Conservation (phyloP, 176 grass and related monocot genomes). For the Coix lacrymajobi region DNA sequence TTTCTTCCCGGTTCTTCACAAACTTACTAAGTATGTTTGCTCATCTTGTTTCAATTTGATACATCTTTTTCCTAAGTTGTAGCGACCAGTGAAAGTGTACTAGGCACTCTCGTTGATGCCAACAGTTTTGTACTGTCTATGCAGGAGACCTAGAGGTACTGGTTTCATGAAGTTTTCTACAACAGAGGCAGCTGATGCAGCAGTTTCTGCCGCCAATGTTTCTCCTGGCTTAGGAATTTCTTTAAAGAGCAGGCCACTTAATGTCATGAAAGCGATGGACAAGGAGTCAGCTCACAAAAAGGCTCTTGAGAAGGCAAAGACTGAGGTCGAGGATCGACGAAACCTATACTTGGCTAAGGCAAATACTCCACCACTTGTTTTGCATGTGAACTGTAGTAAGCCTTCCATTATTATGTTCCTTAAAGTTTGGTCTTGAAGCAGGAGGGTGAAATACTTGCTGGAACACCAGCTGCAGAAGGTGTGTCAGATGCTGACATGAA, state of each 20-base stretch:
- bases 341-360: constrained; percentile 94
- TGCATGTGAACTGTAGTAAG: neutral
- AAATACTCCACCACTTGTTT: neutral
- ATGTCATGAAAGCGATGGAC: constrained; percentile 71
- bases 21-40: constrained; percentile 83
- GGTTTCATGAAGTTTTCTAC: constrained; percentile 78
- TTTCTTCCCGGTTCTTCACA: constrained; percentile 83
- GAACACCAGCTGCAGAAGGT: constrained; percentile 75
- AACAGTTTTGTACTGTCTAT: constrained; percentile 1
- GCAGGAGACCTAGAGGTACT: constrained; percentile 83
- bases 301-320: constrained; percentile 63
- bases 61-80: neutral
- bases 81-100: constrained; percentile 10
- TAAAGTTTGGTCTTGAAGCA: constrained; percentile 31
- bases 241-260: constrained; percentile 73
- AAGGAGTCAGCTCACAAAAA: constrained; percentile 88
- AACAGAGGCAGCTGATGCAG: constrained; percentile 57
- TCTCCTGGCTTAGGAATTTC: constrained; percentile 81
- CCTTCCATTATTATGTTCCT: constrained; percentile 9
- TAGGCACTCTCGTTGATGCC: neutral
- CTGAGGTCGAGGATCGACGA: constrained; percentile 74
- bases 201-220: constrained; percentile 68
- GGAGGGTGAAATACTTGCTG: constrained; percentile 92
- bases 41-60: neutral
- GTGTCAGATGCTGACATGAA: constrained; percentile 90